Evolutionary conservation across 306 rosid genomes (phyloP).

Genomic region (Cyamopsis tetragonoloba): DNA sequence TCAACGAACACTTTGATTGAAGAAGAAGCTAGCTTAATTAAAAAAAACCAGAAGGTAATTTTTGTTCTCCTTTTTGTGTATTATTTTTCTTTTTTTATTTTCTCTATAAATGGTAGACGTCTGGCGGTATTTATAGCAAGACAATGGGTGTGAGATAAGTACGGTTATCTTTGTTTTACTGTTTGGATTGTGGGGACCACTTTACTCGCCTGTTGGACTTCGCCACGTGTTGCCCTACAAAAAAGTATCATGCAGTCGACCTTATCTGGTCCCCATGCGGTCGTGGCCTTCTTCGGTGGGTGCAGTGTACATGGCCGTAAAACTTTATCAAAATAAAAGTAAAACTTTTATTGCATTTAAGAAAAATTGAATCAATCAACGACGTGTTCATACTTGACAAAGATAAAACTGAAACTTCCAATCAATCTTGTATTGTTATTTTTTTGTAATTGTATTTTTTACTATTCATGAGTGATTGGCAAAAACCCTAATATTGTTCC

Average conservation of each 20-base stretch:
- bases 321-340: background rate
- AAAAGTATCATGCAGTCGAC: conserved; percentile 44
- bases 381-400: too few species aligned
- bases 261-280: conserved; percentile 66
- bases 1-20: background rate
- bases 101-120: background rate
- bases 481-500: too few species aligned
- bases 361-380: too few species aligned
- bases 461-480: too few species aligned
- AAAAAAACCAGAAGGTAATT: background rate
- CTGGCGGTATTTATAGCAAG: conserved; percentile 37
- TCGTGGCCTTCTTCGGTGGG: conserved; percentile 25
- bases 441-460: too few species aligned
- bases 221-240: conserved; percentile 37
- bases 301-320: conserved; percentile 38
- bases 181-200: conserved; percentile 36
- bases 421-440: too few species aligned
- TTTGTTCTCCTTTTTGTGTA: background rate
- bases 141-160: conserved; percentile 39
- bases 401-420: too few species aligned
- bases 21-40: background rate
- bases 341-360: too few species aligned
- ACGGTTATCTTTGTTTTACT: conserved; percentile 49
- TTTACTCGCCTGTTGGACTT: background rate
- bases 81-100: conserved; percentile 20